phyloP scores from a whole-genome alignment of 2,329 filamentous ascomycete species.

The Beauveria pseudobassiana region DNA sequence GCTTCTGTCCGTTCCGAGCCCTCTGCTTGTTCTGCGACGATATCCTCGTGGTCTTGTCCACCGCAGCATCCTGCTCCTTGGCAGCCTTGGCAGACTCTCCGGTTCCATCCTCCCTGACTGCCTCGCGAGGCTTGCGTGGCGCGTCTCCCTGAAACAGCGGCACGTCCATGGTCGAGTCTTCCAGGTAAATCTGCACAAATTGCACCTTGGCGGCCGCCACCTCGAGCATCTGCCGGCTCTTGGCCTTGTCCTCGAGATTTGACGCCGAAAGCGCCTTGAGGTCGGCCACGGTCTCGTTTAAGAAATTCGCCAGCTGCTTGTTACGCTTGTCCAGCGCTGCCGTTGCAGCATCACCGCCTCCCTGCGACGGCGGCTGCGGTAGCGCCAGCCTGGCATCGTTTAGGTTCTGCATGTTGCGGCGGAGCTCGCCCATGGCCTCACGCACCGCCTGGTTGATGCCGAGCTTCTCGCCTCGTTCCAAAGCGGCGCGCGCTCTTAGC shows the following conservation, averaged over 20 bases:
- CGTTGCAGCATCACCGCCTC: slow-evolving; percentile 20
- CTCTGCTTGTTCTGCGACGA: neutral
- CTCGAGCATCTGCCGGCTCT: slow-evolving; percentile 47
- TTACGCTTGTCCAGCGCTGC: slow-evolving; percentile 57
- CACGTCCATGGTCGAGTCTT: slow-evolving; percentile 47
- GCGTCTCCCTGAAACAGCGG: slow-evolving; percentile 18
- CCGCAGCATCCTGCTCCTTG: neutral
- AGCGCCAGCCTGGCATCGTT: slow-evolving; percentile 41
- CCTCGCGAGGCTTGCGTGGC: neutral
- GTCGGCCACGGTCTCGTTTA: slow-evolving; percentile 57
- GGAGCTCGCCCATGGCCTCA: slow-evolving; percentile 74
- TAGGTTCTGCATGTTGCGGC: slow-evolving; percentile 63
- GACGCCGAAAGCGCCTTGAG: slow-evolving; percentile 53
- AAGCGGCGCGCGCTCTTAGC: slow-evolving; percentile 68
- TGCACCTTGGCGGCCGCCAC: slow-evolving; percentile 55
- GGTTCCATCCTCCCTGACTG: no score
- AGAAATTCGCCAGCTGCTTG: slow-evolving; percentile 56
- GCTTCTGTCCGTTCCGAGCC: neutral
- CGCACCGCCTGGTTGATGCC: slow-evolving; percentile 74
- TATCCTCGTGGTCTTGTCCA: neutral
- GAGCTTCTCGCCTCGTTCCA: slow-evolving; percentile 66
- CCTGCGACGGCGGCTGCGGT: neutral
- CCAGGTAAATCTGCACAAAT: slow-evolving; percentile 55
- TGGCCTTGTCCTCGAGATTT: slow-evolving; percentile 39
- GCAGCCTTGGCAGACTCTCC: neutral